Percentiles rank a stretch among this genome's conserved stretches.
Evolutionary conservation across 2,329 filamentous ascomycete species (phyloP).

Genomic region (Aspergillus luchuensis): DNA sequence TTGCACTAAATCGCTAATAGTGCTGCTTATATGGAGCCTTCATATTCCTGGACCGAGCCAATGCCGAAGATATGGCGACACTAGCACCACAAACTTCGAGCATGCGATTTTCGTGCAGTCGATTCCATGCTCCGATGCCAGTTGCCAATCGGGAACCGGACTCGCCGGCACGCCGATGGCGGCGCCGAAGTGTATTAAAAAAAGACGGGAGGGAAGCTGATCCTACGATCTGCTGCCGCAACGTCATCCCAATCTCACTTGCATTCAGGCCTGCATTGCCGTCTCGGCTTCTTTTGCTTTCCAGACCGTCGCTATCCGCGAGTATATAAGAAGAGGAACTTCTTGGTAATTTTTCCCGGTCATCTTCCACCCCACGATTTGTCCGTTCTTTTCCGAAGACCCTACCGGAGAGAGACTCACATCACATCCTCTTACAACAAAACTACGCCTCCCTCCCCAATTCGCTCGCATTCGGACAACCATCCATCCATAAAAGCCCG

Average conservation of each 20-base stretch:
- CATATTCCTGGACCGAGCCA: neutral
- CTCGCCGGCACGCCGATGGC: conserved; percentile 13
- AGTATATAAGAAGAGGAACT: neutral
- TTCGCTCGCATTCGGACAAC: neutral
- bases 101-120: neutral
- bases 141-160: conserved; percentile 2
- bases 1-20: neutral
- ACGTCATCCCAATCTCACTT: conserved; percentile 15
- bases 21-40: neutral
- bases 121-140: neutral
- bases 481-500: neutral
- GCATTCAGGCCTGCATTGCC: neutral
- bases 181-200: conserved; percentile 2
- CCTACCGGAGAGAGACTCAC: neutral
- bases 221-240: conserved; percentile 5
- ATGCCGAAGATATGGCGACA: neutral
- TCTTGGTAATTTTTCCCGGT: neutral
- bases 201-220: neutral
- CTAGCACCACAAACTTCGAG: neutral
- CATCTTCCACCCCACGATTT: neutral
- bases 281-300: neutral
- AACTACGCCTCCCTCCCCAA: too few species aligned
- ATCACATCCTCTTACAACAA: neutral
- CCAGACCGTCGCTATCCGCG: neutral
- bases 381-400: neutral